Evolutionary conservation across 2,329 filamentous ascomycete genomes (phyloP).

Genomic region (Monosporascus sp.): DNA sequence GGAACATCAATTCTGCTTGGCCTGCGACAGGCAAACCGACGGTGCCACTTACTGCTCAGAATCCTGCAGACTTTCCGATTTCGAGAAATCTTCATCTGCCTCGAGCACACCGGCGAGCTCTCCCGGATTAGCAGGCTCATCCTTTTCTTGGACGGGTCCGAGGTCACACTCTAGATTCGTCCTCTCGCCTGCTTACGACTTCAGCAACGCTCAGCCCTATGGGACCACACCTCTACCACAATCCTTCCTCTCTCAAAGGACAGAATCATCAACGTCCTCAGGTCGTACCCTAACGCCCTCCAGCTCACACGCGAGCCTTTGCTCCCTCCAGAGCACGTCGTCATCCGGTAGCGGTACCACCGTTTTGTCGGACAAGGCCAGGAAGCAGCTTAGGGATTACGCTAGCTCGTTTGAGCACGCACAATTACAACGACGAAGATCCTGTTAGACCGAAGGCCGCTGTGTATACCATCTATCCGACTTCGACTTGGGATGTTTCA

Average conservation of each 20-base stretch:
- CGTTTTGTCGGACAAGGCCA: constrained; percentile 69
- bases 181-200: constrained; percentile 72
- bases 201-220: constrained; percentile 58
- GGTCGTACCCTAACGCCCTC: constrained; percentile 58
- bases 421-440: constrained; percentile 54
- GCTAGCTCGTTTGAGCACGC: constrained; percentile 85
- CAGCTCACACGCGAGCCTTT: constrained; percentile 79
- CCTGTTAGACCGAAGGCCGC: constrained; percentile 36
- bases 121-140: constrained; percentile 45
- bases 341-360: constrained; percentile 47
- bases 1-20: constrained; percentile 89
- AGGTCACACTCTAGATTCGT: constrained; percentile 50
- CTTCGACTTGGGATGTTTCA: constrained; percentile 12
- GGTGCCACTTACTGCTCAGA: constrained; percentile 87
- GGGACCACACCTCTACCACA: constrained; percentile 42
- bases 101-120: constrained; percentile 56
- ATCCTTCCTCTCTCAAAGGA: constrained; percentile 33
- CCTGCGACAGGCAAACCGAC: constrained; percentile 85
- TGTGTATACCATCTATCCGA: constrained; percentile 2
- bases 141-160: constrained; percentile 45
- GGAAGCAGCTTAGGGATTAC: constrained; percentile 77
- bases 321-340: constrained; percentile 65
- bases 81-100: constrained; percentile 61
- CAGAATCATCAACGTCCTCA: constrained; percentile 26
- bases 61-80: constrained; percentile 80